A percentile compares a stretch with the other conserved stretches of the same genome.
These are phyloP conservation scores for Leishmania amazonensis DNA, from an alignment of 208 protist species.

Conservation along the genomic window DNA sequence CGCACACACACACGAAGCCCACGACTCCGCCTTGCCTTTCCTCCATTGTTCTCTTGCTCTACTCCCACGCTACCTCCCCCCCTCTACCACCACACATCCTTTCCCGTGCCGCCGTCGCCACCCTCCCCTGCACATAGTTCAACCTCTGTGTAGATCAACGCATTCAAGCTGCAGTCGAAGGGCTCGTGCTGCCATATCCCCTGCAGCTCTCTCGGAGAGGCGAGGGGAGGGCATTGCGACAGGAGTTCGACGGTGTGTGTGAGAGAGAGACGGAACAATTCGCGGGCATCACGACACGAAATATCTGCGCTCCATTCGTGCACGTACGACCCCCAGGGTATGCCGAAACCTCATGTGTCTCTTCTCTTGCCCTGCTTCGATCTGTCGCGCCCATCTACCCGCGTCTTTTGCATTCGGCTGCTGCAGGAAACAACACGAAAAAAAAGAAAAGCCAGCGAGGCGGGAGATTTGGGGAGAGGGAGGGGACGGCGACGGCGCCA, in stretches of 20 bases:
- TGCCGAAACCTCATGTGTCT: background rate
- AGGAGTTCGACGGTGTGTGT: background rate
- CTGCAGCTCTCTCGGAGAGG: background rate
- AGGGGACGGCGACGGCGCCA: too few relatives aligned
- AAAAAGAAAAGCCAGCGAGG: too few relatives aligned
- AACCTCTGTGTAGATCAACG: background rate
- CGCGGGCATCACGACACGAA: background rate
- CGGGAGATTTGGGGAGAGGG: too few relatives aligned
- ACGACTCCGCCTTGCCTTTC: background rate
- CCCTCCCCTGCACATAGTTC: background rate
- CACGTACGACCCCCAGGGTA: background rate
- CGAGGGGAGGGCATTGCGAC: background rate
- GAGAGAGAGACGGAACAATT: too few relatives aligned
- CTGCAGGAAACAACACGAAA: too few relatives aligned
- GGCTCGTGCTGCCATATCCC: background rate
- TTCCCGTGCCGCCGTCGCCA: background rate
- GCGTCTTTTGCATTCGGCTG: too few relatives aligned
- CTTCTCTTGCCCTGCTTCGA: background rate
- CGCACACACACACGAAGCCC: too few relatives aligned
- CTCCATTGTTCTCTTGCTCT: background rate
- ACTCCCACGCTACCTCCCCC: background rate
- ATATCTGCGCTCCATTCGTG: background rate
- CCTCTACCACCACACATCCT: background rate
- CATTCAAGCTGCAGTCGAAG: background rate
- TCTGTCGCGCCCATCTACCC: too few relatives aligned